Evolutionary conservation across 441 rosid species (phyloP), one percentile per base, ranked within the genome.

Genomic region (Manihot esculenta): DNA sequence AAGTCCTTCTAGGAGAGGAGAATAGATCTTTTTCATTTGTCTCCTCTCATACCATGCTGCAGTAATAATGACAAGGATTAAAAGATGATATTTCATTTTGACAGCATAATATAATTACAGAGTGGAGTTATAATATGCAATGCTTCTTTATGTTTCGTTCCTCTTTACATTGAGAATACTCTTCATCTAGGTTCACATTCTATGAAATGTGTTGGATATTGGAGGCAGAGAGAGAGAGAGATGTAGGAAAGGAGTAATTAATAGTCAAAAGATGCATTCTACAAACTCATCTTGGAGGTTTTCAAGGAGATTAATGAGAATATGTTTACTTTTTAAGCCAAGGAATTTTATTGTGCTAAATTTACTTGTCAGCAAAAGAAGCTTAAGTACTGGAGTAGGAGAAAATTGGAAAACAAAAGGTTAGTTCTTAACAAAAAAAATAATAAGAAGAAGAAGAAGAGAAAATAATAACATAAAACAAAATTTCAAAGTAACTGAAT

Each of bases 31-130:
- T 75, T 85, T 92, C 99, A 94, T 92, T 67, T 94, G 97, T 83
- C 94, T 87, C 81, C 94, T 88, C 78, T 94, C 93, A 10, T 94
- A 94, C 97, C 99, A 92, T 7, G 97, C 99, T 92, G 83, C 79
- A 73, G 23, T 33, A 42, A 7, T 14, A 15, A 45, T 18, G 44
- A 6, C 17, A 41, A n/a, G 8, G 1, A 48, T 53, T 38, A 35
- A 18, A 33, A n/a, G 17, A 50, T 38, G 26, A 61, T 35, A 14
- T 59, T 60, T 18, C 14, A 49, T 24, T 23, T 3, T n/a, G n/a
- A 12, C 35, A 21, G 18, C 15, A 0, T 1, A 15, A 27, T 10
- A 41, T 42, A 44, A 60, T 33, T 35, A 65, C 17, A 27, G 17
- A 11, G 30, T 50, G 30, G 17, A 26, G 47, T 26, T 2, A 58